Evolutionary conservation across 1,139 yeast genomes (phyloP).

Genomic region (Wickerhamomyces sp.): DNA sequence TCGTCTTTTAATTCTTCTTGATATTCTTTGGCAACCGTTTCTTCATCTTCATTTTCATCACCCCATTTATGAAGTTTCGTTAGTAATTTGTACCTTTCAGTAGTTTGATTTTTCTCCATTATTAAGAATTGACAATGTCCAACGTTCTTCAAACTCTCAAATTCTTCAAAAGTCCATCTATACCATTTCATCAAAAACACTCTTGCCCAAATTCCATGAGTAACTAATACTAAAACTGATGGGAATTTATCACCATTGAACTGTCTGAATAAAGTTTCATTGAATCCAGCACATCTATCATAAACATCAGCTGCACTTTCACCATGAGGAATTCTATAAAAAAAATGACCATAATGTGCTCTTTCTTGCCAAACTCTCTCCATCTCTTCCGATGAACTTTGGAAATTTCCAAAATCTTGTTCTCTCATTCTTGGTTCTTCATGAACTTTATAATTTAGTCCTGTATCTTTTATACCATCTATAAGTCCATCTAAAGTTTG

Average conservation of each 20-base stretch:
- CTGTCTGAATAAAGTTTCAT: slow-evolving; percentile 79
- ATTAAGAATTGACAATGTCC: slow-evolving; percentile 80
- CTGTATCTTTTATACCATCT: slow-evolving; percentile 50
- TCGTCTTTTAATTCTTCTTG: slow-evolving; percentile 19
- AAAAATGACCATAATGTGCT: slow-evolving; percentile 87
- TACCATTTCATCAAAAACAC: slow-evolving; percentile 93
- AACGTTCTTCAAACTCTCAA: slow-evolving; percentile 74
- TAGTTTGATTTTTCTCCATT: slow-evolving; percentile 55
- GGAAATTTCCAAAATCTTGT: slow-evolving; percentile 93
- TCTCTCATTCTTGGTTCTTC: slow-evolving; percentile 92
- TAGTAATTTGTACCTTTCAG: slow-evolving; percentile 43
- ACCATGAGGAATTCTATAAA: slow-evolving; percentile 86
- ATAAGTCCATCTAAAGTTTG: slow-evolving; percentile 72
- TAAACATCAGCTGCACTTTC: slow-evolving; percentile 95
- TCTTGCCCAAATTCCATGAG: slow-evolving; percentile 93
- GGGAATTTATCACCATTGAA: slow-evolving; percentile 67
- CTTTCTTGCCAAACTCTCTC: slow-evolving; percentile 73
- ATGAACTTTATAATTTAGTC: slow-evolving; percentile 47
- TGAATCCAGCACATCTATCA: slow-evolving; percentile 85
- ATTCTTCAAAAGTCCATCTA: slow-evolving; percentile 86
- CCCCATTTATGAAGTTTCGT: slow-evolving; percentile 60
- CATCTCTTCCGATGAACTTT: slow-evolving; percentile 73
- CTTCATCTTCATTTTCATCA: slow-evolving; percentile 38
- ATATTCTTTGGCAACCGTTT: slow-evolving; percentile 3
- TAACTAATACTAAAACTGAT: slow-evolving; percentile 70